Evolutionary conservation across 768 basidiomycete species (phyloP), one percentile per base, ranked within the genome.

Genomic region (Macrolepiota fuliginosa): DNA sequence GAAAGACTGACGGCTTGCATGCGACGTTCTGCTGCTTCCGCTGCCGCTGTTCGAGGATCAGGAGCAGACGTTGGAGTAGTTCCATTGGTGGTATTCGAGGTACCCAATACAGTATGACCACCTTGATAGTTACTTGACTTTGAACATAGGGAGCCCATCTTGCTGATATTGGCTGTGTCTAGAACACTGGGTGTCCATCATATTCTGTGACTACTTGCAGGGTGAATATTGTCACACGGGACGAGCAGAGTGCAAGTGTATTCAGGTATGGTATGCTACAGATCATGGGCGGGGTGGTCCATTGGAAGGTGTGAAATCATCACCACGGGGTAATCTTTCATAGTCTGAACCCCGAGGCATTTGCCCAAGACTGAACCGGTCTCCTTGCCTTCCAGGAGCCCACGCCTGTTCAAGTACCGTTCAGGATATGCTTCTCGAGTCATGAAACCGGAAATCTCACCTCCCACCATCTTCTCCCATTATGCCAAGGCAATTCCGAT

Each of bases 381-480:
- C 84, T 39, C 75, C 67, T 64, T 81, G 80, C 68, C 83, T 77
- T 65, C 79, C 80, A 61, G 86, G 84, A 56, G 80, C 72, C 83
- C 83, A 85, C 45, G 83, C 78, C 83, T 85, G n/a, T 64, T 64
- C 13, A 42, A 49, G 58, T 46, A 54, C 24, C 32, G 4, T 29
- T 61, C 45, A 62, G 62, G 56, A n/a, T 62, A 56, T n/a, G 19
- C 56, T 47, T 55, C 29, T n/a, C 45, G 13, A 37, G 42, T 19
- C 17, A 46, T 45, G 15, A 6, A 39, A 27, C 24, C 22, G 19
- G 46, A 58, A n/a, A 64, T 76, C 80, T 72, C 65, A 91, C 92
- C 83, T 92, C 89, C 92, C 92, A 92, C 92, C 92, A 94, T 66
- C 85, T 79, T 65, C 84, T 77, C 50, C 88, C 69, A 47, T 81